Percentiles rank a stretch among this genome's conserved stretches.
phyloP scores from a whole-genome alignment of 1,139 yeast genomes.

The Pichia sp. region DNA sequence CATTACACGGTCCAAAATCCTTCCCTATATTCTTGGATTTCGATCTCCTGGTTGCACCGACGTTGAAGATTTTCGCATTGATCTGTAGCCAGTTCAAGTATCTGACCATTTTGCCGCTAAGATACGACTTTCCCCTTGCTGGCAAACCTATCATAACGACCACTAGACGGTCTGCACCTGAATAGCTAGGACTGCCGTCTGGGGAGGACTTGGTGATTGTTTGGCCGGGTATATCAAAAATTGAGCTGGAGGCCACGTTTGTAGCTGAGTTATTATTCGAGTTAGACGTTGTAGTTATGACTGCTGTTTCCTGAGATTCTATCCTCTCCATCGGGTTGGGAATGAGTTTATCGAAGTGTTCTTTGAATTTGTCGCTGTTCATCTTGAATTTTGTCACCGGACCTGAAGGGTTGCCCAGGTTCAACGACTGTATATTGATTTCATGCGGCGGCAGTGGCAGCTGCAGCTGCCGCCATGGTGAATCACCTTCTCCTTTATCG shows the following conservation, averaged over 20 bases:
- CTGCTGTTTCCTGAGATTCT: constrained; percentile 8
- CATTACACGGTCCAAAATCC: constrained; percentile 59
- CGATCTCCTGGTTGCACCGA: constrained; percentile 85
- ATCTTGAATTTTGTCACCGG: neutral
- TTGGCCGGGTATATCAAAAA: constrained; percentile 89
- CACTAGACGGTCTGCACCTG: constrained; percentile 42
- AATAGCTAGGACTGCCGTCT: constrained; percentile 57
- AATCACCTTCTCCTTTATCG: too few species aligned
- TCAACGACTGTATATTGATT: neutral
- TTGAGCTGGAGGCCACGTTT: neutral
- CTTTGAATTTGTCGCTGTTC: neutral
- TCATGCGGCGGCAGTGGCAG: neutral
- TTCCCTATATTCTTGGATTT: constrained; percentile 43
- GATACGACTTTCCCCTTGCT: constrained; percentile 75
- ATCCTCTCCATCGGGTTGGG: constrained; percentile 8
- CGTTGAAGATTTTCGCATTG: constrained; percentile 80
- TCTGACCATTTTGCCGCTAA: constrained; percentile 81
- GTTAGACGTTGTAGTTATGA: neutral
- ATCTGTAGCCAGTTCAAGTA: constrained; percentile 90
- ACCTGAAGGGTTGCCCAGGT: neutral
- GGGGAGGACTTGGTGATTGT: constrained; percentile 80
- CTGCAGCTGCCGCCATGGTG: neutral
- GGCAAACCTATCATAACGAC: constrained; percentile 95
- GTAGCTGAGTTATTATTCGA: constrained; percentile 1
- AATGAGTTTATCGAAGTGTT: neutral